phyloP scores from a whole-genome alignment of 352 stramenopile species.

The Pythium aristosporum region DNA sequence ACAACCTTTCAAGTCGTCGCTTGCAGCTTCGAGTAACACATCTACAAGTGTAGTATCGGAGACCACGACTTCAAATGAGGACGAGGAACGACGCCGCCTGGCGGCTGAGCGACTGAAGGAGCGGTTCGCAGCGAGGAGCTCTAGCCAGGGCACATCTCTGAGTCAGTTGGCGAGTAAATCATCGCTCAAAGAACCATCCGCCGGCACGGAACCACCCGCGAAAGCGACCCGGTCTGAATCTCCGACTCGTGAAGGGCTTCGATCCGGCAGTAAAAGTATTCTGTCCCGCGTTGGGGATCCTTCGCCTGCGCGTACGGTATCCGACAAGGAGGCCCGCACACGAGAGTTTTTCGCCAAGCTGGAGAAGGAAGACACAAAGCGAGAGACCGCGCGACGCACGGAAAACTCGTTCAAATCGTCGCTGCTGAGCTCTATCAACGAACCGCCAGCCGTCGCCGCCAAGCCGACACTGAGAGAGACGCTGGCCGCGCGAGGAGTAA shows the following conservation, averaged over 20 bases:
- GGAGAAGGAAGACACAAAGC: conserved; percentile 43
- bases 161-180: conserved; percentile 11
- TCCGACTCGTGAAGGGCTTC: not conserved
- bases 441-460: not conserved
- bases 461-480: conserved; percentile 13
- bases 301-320: not conserved
- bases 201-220: not conserved
- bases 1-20: conserved; percentile 20
- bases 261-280: conserved; percentile 15
- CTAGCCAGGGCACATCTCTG: conserved; percentile 2
- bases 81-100: conserved; percentile 16
- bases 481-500: conserved; percentile 2
- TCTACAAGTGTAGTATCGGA: not conserved
- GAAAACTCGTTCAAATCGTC: conserved; percentile 18
- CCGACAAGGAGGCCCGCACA: conserved; percentile 24
- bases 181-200: not conserved
- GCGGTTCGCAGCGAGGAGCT: conserved; percentile 9
- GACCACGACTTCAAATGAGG: not conserved
- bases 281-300: conserved; percentile 23
- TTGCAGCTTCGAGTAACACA: not conserved
- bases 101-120: conserved; percentile 17
- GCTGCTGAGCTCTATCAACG: not conserved
- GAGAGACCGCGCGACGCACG: conserved; percentile 6
- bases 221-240: not conserved
- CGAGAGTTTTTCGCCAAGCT: conserved; percentile 52